These are phyloP conservation scores for Nitzschia sp. DNA, from an alignment of 108 stramenopile genomes.

Conservation along the genomic window DNA sequence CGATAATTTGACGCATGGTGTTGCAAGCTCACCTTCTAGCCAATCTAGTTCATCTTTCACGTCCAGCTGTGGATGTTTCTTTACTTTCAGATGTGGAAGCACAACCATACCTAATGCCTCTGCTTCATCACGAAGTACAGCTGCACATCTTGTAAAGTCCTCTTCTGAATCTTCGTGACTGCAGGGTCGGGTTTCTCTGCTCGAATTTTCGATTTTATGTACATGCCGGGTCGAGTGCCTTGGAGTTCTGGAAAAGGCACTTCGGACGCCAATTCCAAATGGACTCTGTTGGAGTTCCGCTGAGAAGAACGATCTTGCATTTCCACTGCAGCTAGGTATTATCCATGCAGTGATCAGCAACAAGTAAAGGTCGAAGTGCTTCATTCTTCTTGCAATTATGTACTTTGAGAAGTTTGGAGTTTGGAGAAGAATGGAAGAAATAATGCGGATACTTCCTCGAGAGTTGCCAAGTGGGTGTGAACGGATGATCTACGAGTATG, in stretches of 20 bases:
- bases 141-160: not conserved
- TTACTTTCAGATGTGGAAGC: not conserved
- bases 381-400: too few species aligned
- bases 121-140: not conserved
- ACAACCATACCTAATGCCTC: not conserved
- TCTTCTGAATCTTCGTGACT: not conserved
- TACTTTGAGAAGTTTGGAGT: too few species aligned
- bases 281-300: conserved; percentile 12
- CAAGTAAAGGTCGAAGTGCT: too few species aligned
- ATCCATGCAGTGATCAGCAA: too few species aligned
- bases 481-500: too few species aligned
- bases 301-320: not conserved
- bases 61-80: not conserved
- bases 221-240: not conserved
- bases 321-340: not conserved
- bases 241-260: not conserved
- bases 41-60: not conserved
- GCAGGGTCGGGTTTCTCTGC: not conserved
- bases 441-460: too few species aligned
- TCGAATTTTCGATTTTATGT: not conserved
- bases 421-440: too few species aligned
- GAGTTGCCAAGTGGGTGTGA: too few species aligned
- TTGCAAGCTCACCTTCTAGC: conserved; percentile 5
- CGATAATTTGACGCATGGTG: not conserved
- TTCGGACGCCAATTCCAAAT: not conserved